Conservation (phyloP, 257 asterid genomes). For the Plantago elongata region DNA sequence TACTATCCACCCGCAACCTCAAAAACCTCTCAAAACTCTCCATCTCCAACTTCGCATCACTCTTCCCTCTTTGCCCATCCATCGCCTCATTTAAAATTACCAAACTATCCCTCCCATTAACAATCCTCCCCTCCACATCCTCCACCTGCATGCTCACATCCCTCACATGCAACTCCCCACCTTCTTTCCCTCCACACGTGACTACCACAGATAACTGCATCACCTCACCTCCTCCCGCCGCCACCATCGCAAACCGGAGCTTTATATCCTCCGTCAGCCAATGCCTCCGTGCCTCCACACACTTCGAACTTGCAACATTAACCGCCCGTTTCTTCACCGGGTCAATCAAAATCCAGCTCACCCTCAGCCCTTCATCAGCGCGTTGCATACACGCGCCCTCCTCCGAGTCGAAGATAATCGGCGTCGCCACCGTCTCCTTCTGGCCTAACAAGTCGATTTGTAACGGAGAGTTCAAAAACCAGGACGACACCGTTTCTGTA, state of each 20-base stretch:
- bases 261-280: constrained; percentile 52
- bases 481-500: constrained; percentile 38
- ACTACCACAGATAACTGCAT: constrained; percentile 48
- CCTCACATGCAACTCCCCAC: constrained; percentile 49
- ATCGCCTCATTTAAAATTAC: constrained; percentile 37
- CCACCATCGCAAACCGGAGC: constrained; percentile 38
- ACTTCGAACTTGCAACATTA: constrained; percentile 42
- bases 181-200: constrained; percentile 46
- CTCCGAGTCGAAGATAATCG: constrained; percentile 25
- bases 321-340: constrained; percentile 40
- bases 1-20: constrained; percentile 32
- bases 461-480: constrained; percentile 53
- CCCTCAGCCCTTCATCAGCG: constrained; percentile 33
- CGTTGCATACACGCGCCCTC: constrained; percentile 13
- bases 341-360: constrained; percentile 77
- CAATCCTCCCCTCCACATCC: constrained; percentile 48
- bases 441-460: constrained; percentile 48
- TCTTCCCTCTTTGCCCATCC: constrained; percentile 40
- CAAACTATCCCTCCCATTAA: constrained; percentile 49
- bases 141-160: constrained; percentile 64
- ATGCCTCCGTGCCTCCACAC: constrained; percentile 51
- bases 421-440: constrained; percentile 38
- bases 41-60: constrained; percentile 29
- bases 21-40: constrained; percentile 34
- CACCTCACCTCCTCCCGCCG: constrained; percentile 17